These are phyloP conservation scores for Discostella pseudostelligera DNA, from an alignment of 108 stramenopile species.

Conservation along the genomic window DNA sequence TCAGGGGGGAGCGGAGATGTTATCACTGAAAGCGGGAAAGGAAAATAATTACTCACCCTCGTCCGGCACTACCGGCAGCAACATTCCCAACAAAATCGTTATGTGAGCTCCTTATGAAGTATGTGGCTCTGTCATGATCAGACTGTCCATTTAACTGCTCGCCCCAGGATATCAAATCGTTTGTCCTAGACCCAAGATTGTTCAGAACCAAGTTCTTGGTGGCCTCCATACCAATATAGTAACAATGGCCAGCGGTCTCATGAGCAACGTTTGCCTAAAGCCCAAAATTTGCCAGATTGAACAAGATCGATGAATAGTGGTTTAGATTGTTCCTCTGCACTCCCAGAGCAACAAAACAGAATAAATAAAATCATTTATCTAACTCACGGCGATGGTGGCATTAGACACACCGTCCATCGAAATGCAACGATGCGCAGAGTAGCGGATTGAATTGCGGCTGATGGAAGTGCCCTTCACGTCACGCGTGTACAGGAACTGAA, in stretches of 20 bases:
- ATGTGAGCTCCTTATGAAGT: constrained; percentile 12
- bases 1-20: too few relatives aligned
- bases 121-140: constrained; percentile 32
- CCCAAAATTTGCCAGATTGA: too few relatives aligned
- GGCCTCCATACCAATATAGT: constrained; percentile 30
- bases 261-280: constrained; percentile 48
- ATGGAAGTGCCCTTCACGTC: constrained; percentile 48
- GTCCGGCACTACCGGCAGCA: constrained; percentile 40
- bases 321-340: too few relatives aligned
- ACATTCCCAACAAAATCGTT: constrained; percentile 48
- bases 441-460: constrained; percentile 57
- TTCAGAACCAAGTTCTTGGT: constrained; percentile 16
- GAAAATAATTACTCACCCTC: constrained; percentile 20
- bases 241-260: constrained; percentile 46
- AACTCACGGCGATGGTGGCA: constrained; percentile 37
- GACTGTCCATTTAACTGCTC: constrained; percentile 24
- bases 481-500: constrained; percentile 56
- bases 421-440: constrained; percentile 60
- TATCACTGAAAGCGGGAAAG: too few relatives aligned
- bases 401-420: constrained; percentile 60
- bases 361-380: too few relatives aligned
- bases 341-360: too few relatives aligned
- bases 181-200: constrained; percentile 38
- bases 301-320: too few relatives aligned
- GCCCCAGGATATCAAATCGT: constrained; percentile 27